These are phyloP conservation scores for Bruguiera sexangula DNA, from an alignment of 345 rosid genomes.

Conservation along the genomic window DNA sequence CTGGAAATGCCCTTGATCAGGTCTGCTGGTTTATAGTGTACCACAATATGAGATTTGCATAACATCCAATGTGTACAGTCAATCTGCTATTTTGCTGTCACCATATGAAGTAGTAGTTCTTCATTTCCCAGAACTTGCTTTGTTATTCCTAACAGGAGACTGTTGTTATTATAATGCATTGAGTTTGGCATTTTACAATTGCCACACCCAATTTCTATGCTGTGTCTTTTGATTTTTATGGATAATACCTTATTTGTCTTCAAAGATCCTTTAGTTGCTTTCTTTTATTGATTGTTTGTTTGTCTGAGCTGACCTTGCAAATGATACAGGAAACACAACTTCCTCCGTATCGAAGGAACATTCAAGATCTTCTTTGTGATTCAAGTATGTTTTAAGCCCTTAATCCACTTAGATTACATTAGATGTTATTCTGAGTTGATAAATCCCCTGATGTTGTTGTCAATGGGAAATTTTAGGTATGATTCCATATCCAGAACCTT, in stretches of 20 bases:
- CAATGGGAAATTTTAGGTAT: slow-evolving; percentile 19
- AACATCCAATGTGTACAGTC: neutral
- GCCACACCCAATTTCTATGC: neutral
- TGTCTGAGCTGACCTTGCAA: slow-evolving; percentile 7
- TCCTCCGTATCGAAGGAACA: slow-evolving; percentile 23
- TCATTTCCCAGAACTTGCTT: no score
- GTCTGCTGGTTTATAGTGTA: slow-evolving; percentile 31
- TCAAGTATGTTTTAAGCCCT: slow-evolving; percentile 32
- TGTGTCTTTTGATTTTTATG: neutral
- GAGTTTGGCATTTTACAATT: no score
- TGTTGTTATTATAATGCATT: neutral
- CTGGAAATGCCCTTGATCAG: slow-evolving; percentile 93
- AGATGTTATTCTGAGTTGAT: neutral
- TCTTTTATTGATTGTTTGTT: slow-evolving; percentile 3
- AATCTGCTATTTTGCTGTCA: no score
- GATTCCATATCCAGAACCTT: slow-evolving; percentile 33
- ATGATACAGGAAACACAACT: slow-evolving; percentile 30
- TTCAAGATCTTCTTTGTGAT: slow-evolving; percentile 31
- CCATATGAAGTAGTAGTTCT: no score
- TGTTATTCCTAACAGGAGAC: no score
- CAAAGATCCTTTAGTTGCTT: slow-evolving; percentile 6
- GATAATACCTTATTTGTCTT: slow-evolving; percentile 12
- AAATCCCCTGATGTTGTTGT: neutral
- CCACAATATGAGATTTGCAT: neutral
- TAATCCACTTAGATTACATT: slow-evolving; percentile 16